Base-by-base conservation (phyloP, 305 asterid genomes). In the Withania somnifera region DNA sequence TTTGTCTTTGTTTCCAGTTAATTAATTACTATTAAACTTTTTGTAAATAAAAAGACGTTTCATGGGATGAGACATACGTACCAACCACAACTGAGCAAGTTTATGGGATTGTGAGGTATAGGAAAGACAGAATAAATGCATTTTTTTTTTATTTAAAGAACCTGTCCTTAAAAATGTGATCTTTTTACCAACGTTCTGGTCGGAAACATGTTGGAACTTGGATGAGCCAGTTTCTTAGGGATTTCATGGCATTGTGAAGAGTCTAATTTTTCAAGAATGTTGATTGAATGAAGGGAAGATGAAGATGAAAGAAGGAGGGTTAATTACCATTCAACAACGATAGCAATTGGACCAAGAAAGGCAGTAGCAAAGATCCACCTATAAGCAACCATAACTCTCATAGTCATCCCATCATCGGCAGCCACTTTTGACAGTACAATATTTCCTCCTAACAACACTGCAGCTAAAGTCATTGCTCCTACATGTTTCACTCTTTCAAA, bases 351-450 rank as follows among this genome's bases (percentile, higher is more conserved):
- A 69, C 17, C 68, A 42, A 84, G 77, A 64, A 80, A 79, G 17
- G 79, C 84, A 45, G 86, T 75, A 22, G 86, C 86, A 52, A 84
- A 84, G 40, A 84, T 76, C 84, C 83, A 84, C 14, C 86, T 75
- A 63, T 84, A 81, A 51, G 86, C 86, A 28, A 84, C 84, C 86
- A 84, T 79, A 84, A 84, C 84, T 80, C 84, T 80, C 61, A 84
- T 63, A 8, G 81, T 81, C 86, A 84, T 84, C 1, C 86, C 86
- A 77, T 80, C 86, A 64, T 84, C 79, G 34, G 83, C 86, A 38
- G 86, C 86, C 45, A 84, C 75, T 64, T 80, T 84, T 53, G 83
- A 73, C 58, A 84, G 52, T 17, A 84, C 63, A 20, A 79, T 84
- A 19, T 79, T 80, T 36, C 86, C 86, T 32, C 81, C 86, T 30